Base-by-base conservation (phyloP, 1,284 basidiomycete species). In the Rhodotorula sp. region DNA sequence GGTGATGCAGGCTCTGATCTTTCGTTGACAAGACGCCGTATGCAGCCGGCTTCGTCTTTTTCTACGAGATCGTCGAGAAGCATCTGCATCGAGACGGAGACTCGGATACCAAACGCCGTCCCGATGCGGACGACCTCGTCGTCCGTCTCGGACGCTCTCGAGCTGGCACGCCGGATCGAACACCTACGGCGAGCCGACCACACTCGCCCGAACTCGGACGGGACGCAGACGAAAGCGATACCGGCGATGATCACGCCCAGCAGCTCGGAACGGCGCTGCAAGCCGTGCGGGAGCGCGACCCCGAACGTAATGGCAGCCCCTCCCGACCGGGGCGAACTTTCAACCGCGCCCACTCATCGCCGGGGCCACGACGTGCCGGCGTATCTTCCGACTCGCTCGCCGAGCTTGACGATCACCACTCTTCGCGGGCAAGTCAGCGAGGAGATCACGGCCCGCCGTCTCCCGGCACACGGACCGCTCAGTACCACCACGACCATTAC, bases 11-110 rank as follows among this genome's bases (percentile, higher is more conserved):
- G 7, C 28, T 12, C 28, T 26, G 31, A 10, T 62, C n/a, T 31
- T 28, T 5, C 34, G 8, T 31, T 48, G n/a, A 23, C 28, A 38
- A 12, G n/a, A 15, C 66, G 68, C 64, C 38, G 38, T 43, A 7
- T 14, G 12, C 38, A 43, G 38, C 72, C 28, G 75, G 75, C 6
- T 76, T 76, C 55, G 65, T 70, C 16, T 60, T 62, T 2, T 76
- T 76, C 63, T 74, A 74, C 69, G 70, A 72, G 28, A 61, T 74
- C 21, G 70, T 76, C 43, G 73, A 74, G 60, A 70, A 72, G 60
- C 75, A 76, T 38, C 67, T 76, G 3, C 75, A 76, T 18, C 72
- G 75, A 6, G 75, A 72, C 8, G 48, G 47, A 38, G 38, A 43
- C 38, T 69, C 72, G 18, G 68, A 74, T 14, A 60, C 67, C 3